phyloP scores from a whole-genome alignment of 2,329 filamentous ascomycete genomes.

The Beauveria brongniartii region DNA sequence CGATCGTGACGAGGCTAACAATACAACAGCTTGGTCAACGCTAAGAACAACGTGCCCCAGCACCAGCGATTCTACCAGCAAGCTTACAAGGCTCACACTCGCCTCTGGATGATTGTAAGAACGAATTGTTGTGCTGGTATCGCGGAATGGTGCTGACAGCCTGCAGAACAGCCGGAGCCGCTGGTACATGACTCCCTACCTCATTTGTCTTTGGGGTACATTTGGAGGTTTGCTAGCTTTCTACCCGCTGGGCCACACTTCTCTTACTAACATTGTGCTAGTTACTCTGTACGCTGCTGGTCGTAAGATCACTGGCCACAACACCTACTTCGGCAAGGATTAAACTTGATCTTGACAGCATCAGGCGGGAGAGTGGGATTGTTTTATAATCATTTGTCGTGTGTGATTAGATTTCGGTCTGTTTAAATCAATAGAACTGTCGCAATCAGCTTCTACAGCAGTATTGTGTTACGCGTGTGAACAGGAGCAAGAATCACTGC shows the following conservation, averaged over 20 bases:
- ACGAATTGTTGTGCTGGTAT: constrained; percentile 19
- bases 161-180: constrained; percentile 56
- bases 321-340: constrained; percentile 62
- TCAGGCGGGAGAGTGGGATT: neutral
- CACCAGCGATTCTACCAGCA: constrained; percentile 69
- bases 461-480: neutral
- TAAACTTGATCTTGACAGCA: constrained; percentile 24
- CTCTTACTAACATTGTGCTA: constrained; percentile 22
- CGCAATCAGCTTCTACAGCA: neutral
- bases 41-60: constrained; percentile 67
- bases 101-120: constrained; percentile 72
- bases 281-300: constrained; percentile 62
- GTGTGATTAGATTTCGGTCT: constrained; percentile 4
- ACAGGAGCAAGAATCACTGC: neutral
- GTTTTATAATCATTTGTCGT: neutral
- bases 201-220: constrained; percentile 53
- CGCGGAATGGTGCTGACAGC: constrained; percentile 8
- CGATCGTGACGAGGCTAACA: constrained; percentile 21
- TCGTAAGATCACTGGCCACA: constrained; percentile 68
- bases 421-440: neutral
- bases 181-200: constrained; percentile 60
- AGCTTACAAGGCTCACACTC: constrained; percentile 59
- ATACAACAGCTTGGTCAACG: constrained; percentile 51
- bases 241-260: neutral
- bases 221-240: constrained; percentile 46